Percentiles rank a stretch among this genome's conserved stretches.
These are phyloP conservation scores for Podochytrium sp. DNA, from an alignment of 192 early-diverging fungal genomes.

Conservation along the genomic window DNA sequence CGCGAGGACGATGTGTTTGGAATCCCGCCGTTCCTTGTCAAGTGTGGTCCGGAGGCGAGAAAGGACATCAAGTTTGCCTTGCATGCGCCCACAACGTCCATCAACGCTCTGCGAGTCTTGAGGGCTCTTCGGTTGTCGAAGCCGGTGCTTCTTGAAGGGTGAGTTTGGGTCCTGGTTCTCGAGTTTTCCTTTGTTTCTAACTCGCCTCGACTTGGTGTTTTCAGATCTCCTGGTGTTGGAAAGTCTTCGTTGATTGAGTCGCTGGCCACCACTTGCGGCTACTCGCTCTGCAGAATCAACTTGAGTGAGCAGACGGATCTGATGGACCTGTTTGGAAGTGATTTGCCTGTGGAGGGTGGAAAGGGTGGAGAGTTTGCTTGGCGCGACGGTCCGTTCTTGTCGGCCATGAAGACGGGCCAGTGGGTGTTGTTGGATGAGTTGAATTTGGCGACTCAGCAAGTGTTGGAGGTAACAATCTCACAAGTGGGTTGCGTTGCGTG, in stretches of 20 bases:
- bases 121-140: constrained; percentile 89
- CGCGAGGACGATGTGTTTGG: constrained; percentile 55
- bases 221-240: constrained; percentile 88
- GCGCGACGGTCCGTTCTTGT: constrained; percentile 96
- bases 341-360: constrained; percentile 93
- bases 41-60: constrained; percentile 57
- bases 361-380: constrained; percentile 89
- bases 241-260: constrained; percentile 90
- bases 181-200: neutral
- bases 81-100: constrained; percentile 87
- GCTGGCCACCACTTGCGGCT: constrained; percentile 80
- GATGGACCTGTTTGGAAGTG: constrained; percentile 97
- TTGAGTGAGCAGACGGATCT: constrained; percentile 98
- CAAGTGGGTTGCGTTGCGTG: too few species aligned
- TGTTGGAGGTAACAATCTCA: constrained; percentile 79
- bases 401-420: constrained; percentile 92
- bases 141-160: constrained; percentile 91
- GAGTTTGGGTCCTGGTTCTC: neutral
- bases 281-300: constrained; percentile 91
- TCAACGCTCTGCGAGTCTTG: constrained; percentile 84
- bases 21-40: constrained; percentile 81
- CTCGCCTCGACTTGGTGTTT: neutral
- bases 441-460: constrained; percentile 97
- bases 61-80: constrained; percentile 75
- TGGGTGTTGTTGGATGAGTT: constrained; percentile 98